These are phyloP conservation scores for Aspergillus diversus DNA, from an alignment of 495 filamentous ascomycete genomes.

Conservation along the genomic window DNA sequence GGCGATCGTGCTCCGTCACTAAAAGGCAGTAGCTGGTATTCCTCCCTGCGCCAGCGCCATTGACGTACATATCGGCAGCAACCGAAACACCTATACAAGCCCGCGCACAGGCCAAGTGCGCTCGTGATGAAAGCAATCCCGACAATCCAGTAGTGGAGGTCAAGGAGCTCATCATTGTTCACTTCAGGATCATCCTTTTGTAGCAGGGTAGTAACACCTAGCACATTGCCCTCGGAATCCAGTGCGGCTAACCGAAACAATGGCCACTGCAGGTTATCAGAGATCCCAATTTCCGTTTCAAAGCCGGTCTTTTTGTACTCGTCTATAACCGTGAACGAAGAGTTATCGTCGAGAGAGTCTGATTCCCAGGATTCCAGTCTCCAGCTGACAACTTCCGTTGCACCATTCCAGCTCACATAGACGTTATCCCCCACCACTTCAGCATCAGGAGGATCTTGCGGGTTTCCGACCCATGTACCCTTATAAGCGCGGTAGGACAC, in stretches of 20 bases:
- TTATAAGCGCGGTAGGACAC: slow-evolving; percentile 45
- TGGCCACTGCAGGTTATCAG: slow-evolving; percentile 14
- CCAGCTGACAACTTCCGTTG: slow-evolving; percentile 47
- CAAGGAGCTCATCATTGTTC: slow-evolving; percentile 4
- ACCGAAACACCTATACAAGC: slow-evolving; percentile 17
- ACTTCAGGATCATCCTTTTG: slow-evolving; percentile 14
- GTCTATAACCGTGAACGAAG: slow-evolving; percentile 11
- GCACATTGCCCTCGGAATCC: slow-evolving; percentile 25
- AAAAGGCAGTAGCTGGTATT: slow-evolving; percentile 26
- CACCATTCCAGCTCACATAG: slow-evolving; percentile 53
- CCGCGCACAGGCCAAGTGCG: slow-evolving; percentile 18
- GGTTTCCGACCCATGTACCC: slow-evolving; percentile 39
- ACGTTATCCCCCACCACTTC: slow-evolving; percentile 30
- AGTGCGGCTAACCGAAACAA: slow-evolving; percentile 30
- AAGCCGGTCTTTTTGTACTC: slow-evolving; percentile 28
- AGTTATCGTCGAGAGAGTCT: slow-evolving; percentile 11
- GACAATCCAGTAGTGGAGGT: slow-evolving; percentile 23
- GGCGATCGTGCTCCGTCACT: slow-evolving; percentile 15
- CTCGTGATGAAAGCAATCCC: slow-evolving; percentile 18
- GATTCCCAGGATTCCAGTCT: slow-evolving; percentile 37
- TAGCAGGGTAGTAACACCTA: slow-evolving; percentile 27
- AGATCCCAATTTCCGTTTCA: slow-evolving; percentile 29
- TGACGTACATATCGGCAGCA: slow-evolving; percentile 10
- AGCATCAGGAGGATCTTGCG: slow-evolving; percentile 34
- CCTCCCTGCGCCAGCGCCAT: slow-evolving; percentile 12